Base-by-base conservation (phyloP, 2,329 filamentous ascomycete genomes). In the Phyllosticta citriasiana region DNA sequence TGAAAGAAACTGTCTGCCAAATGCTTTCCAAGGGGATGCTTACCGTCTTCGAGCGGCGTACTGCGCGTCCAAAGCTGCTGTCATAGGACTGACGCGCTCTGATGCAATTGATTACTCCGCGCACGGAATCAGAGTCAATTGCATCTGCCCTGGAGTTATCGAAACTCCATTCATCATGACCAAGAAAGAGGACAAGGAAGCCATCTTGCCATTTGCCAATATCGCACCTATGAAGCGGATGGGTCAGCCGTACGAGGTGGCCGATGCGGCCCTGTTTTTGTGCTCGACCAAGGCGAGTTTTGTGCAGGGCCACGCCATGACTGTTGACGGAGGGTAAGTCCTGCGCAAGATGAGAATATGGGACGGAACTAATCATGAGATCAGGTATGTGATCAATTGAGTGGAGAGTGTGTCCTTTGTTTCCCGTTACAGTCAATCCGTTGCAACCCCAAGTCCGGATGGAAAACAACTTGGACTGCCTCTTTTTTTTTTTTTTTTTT, bases 41-140 rank as follows among this genome's bases (percentile, higher is more conserved):
- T 4, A 60, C 40, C 12, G 62, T 40, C 57, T 53, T 14, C 35
- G 54, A 81, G 81, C 81, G 9, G 76, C 80, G 1, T 85, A 84
- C 63, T 84, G 80, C 59, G 80, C 78, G 0, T 83, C 81, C 3
- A 86, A 85, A 64, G 78, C 82, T 14, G 83, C 82, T 0, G 77
- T 85, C 1, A 79, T 85, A 57, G 80, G 79, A 24, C 78, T 85
- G 78, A 85, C 83, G 0, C 73, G 78, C 5, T 74, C 79, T 0
- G 82, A 83, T 64, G 81, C 80, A 1, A 82, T 83, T 22, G 79
- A 85, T 64, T 84, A 84, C 66, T 79, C 81, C 2, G 65, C 67
- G 4, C 62, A 69, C 53, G 63, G 58, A 1, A 83, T 86, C 59
- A 77, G 83, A 57, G 79, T 86, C 65, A 86, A 86, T 65, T 82